Conservation (phyloP, 345 rosid species). For the Boechera retrofracta region DNA sequence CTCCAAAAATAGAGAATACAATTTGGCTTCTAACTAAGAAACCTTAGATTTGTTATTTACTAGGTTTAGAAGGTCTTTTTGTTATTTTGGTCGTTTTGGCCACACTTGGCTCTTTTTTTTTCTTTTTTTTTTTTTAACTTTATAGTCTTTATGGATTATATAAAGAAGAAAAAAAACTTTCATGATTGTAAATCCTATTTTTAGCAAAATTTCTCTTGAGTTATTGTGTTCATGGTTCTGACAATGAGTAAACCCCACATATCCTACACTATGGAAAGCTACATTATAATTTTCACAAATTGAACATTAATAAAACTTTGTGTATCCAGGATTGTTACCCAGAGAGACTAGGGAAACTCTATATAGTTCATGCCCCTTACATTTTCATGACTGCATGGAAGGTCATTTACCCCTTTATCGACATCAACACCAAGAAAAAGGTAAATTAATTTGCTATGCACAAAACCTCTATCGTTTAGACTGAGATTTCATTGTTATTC, state of each 20-base stretch:
- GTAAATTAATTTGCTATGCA: constrained; percentile 32
- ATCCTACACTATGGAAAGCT: neutral
- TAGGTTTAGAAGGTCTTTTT: neutral
- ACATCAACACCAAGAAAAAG: constrained; percentile 85
- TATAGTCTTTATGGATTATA: neutral
- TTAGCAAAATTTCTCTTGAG: neutral
- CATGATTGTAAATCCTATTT: neutral
- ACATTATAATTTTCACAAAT: neutral
- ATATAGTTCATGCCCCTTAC: constrained; percentile 73
- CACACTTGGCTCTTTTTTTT: neutral
- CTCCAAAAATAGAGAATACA: neutral
- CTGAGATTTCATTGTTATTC: neutral
- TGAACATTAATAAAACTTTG: neutral
- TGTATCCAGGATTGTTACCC: constrained; percentile 74
- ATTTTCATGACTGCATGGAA: constrained; percentile 94
- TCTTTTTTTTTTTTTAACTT: neutral
- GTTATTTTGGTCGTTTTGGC: constrained; percentile 4
- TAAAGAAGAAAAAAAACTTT: neutral
- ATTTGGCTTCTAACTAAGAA: neutral
- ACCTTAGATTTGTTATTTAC: neutral
- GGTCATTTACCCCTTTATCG: constrained; percentile 78
- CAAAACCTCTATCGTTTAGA: neutral
- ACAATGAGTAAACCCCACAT: neutral
- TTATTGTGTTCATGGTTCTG: neutral
- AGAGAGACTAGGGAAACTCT: constrained; percentile 81